Evolutionary conservation across 75 land plant genomes (phyloP), one percentile per base, ranked within the genome.

Genomic region (Picea glauca): DNA sequence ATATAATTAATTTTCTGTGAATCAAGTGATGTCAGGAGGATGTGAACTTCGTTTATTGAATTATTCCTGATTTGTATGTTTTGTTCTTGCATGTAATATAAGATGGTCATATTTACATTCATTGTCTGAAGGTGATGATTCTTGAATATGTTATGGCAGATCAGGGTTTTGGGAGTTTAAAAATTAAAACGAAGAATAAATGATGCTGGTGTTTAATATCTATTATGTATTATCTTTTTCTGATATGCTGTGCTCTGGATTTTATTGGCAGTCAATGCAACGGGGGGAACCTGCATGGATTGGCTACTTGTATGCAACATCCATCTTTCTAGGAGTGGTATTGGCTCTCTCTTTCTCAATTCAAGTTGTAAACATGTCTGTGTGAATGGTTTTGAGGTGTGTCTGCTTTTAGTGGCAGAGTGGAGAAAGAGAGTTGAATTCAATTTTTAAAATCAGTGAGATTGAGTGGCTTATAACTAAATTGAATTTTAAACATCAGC

Each of bases 251-350:
- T 15, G 35, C 32, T 59, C 59, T 81, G 50, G 58, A 56, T 17
- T 67, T 13, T 66, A 32, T 62, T 26, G 84, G 78, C 94, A 96
- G 98, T 88, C 98, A 23, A 92, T 96, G 98, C 95, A 96, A 87
- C 77, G 72, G 38, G 93, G 91, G 35, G 95, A 86, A 72, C 99
- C 95, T 74, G 82, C 94, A 72, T 94, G 95, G 95, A 81, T 89
- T 78, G 98, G 99, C 15, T 96, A 96, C 76, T 80, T 92, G 59
- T 96, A 94, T 92, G 98, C 95, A 63, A 94, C 90, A 78, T 76
- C 86, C 32, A 96, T 96, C 60, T 94, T 94, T 78, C 80, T 90
- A 58, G 98, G 98, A 76, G 91, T 95, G 88, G 96, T 93, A 91
- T 60, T 76, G 62, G 1, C 9, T 15, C 30, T 76, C 3, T 21